Conservation (phyloP, 2,329 filamentous ascomycete genomes). For the Didymella glomerata region DNA sequence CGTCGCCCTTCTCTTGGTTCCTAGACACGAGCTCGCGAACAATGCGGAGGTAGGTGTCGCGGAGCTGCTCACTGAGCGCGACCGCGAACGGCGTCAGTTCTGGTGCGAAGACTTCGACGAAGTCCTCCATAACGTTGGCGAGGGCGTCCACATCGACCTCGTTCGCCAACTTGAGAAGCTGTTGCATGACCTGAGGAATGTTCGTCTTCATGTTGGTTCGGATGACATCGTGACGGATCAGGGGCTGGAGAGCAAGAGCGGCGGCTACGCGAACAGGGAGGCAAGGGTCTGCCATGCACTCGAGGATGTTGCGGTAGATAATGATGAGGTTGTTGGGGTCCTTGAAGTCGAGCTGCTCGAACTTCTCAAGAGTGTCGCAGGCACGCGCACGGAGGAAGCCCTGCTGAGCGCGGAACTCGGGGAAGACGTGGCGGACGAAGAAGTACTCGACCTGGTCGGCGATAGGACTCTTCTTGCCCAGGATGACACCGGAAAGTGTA, state of each 20-base stretch:
- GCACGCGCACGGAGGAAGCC: conserved; percentile 93
- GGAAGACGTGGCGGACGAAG: conserved; percentile 97
- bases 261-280: conserved; percentile 94
- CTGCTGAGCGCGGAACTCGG: conserved; percentile 91
- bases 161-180: conserved; percentile 94
- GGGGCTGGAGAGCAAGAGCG: conserved; percentile 88
- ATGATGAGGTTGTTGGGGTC: conserved; percentile 93
- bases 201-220: conserved; percentile 95
- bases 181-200: conserved; percentile 99
- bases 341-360: conserved; percentile 96
- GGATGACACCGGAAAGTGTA: conserved; percentile 88
- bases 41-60: conserved; percentile 95
- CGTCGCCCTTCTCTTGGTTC: conserved; percentile 75
- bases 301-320: conserved; percentile 95
- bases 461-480: conserved; percentile 98
- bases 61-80: conserved; percentile 91
- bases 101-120: conserved; percentile 97
- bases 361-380: conserved; percentile 97
- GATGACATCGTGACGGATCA: conserved; percentile 95
- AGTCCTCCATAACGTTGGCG: conserved; percentile 99
- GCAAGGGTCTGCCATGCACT: conserved; percentile 94
- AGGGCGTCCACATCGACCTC: conserved; percentile 97
- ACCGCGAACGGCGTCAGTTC: conserved; percentile 97
- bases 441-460: conserved; percentile 98
- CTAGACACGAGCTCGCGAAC: conserved; percentile 90